phyloP scores from a whole-genome alignment of 78 protist species.

The Creolimax fragrantissima region DNA sequence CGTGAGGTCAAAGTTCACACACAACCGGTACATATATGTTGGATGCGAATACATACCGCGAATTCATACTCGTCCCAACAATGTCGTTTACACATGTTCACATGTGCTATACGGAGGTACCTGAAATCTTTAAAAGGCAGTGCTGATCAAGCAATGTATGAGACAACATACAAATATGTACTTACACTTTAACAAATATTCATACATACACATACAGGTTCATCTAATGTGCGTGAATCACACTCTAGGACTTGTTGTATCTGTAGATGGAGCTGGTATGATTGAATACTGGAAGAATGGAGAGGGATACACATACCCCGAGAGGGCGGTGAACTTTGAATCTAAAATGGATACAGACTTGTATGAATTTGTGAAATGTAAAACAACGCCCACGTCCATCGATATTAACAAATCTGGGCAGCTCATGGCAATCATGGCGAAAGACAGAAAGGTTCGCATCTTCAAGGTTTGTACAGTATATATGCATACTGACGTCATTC shows the following conservation, averaged over 20 bases:
- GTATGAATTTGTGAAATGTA: constrained; percentile 48
- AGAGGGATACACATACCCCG: neutral
- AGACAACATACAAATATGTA: too few relatives aligned
- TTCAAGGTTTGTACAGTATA: constrained; percentile 32
- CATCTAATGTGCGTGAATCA: constrained; percentile 31
- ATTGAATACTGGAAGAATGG: constrained; percentile 66
- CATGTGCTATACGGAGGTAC: too few relatives aligned
- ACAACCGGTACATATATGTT: constrained; percentile 31
- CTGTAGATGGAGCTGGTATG: constrained; percentile 53
- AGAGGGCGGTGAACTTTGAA: constrained; percentile 6
- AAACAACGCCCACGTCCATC: constrained; percentile 46
- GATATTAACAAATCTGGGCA: constrained; percentile 49
- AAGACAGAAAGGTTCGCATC: constrained; percentile 56
- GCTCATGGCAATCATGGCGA: constrained; percentile 44
- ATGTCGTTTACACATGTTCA: too few relatives aligned
- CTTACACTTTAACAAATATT: too few relatives aligned
- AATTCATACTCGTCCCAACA: neutral
- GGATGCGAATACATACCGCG: too few relatives aligned
- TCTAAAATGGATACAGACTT: constrained; percentile 84
- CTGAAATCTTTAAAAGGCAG: too few relatives aligned
- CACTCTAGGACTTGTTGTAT: constrained; percentile 16
- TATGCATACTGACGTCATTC: too few relatives aligned
- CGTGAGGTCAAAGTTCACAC: neutral
- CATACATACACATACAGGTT: neutral
- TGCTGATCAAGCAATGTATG: too few relatives aligned